A percentile compares a stretch with the other conserved stretches of the same genome.
Evolutionary conservation across 768 basidiomycete genomes (phyloP).

Genomic region (Mycena chlorophos): DNA sequence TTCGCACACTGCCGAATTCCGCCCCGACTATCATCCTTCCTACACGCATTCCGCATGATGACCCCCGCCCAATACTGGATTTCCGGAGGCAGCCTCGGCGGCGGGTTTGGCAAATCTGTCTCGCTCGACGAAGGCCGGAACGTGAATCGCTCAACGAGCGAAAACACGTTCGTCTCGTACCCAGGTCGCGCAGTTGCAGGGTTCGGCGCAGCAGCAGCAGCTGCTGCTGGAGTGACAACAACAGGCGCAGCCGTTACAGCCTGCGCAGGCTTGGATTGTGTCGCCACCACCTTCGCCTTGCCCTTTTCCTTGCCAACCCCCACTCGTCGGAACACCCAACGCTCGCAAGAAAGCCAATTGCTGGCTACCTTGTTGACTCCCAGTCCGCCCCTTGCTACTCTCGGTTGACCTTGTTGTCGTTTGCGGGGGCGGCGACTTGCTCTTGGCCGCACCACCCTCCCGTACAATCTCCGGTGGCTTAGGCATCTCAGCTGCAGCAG

Average conservation of each 20-base stretch:
- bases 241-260: slow-evolving; percentile 40
- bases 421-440: neutral
- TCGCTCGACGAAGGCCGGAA: slow-evolving; percentile 88
- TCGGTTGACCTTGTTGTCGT: neutral
- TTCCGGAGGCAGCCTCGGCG: slow-evolving; percentile 76
- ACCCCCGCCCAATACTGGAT: slow-evolving; percentile 99
- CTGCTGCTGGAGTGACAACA: slow-evolving; percentile 23
- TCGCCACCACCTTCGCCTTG: slow-evolving; percentile 22
- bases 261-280: neutral
- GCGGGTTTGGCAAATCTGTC: slow-evolving; percentile 65
- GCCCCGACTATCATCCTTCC: slow-evolving; percentile 91
- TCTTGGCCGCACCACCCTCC: slow-evolving; percentile 18
- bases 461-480: slow-evolving; percentile 29
- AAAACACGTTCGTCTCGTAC: slow-evolving; percentile 89
- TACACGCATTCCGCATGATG: slow-evolving; percentile 99
- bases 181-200: slow-evolving; percentile 18
- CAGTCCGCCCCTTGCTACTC: neutral
- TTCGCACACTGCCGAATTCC: slow-evolving; percentile 98
- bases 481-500: slow-evolving; percentile 9
- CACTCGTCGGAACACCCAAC: slow-evolving; percentile 8
- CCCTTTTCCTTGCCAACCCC: slow-evolving; percentile 35
- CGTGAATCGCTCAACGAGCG: slow-evolving; percentile 94
- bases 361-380: slow-evolving; percentile 5
- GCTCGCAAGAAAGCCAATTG: slow-evolving; percentile 16
- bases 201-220: slow-evolving; percentile 22